These are phyloP conservation scores for Torrubiella hemipterigena DNA, from an alignment of 2,329 filamentous ascomycete species.

Conservation along the genomic window DNA sequence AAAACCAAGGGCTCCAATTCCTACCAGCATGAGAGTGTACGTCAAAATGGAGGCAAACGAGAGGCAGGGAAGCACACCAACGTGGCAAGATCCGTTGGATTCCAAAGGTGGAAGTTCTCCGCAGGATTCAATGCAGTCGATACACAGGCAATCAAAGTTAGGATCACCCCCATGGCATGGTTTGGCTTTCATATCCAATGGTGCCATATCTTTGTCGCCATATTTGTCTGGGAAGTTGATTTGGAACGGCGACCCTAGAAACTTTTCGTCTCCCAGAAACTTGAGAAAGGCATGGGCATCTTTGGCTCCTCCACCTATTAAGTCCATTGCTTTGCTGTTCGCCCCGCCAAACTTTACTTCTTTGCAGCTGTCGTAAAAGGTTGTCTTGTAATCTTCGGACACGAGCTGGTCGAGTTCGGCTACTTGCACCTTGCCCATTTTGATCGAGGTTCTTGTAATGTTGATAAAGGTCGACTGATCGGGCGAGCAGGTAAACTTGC, in stretches of 20 bases:
- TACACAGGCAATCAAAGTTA: slow-evolving; percentile 78
- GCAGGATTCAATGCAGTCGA: slow-evolving; percentile 83
- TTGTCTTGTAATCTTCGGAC: slow-evolving; percentile 69
- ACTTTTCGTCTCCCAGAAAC: slow-evolving; percentile 86
- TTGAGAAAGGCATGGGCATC: slow-evolving; percentile 80
- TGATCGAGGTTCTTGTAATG: slow-evolving; percentile 61
- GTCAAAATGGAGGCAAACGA: slow-evolving; percentile 85
- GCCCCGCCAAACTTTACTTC: slow-evolving; percentile 96
- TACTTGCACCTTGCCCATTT: slow-evolving; percentile 47
- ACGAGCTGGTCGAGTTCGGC: slow-evolving; percentile 86
- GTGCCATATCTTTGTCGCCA: slow-evolving; percentile 55
- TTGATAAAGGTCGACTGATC: slow-evolving; percentile 95
- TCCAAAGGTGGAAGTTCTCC: slow-evolving; percentile 69
- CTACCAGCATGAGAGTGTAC: slow-evolving; percentile 64
- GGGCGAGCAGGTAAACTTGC: slow-evolving; percentile 94
- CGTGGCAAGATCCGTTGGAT: slow-evolving; percentile 59
- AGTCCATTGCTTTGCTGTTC: slow-evolving; percentile 85
- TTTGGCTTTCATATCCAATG: slow-evolving; percentile 62
- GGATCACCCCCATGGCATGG: slow-evolving; percentile 84
- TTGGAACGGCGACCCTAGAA: slow-evolving; percentile 83
- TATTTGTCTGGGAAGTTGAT: slow-evolving; percentile 75
- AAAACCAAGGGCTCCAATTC: slow-evolving; percentile 52
- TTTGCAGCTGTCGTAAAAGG: slow-evolving; percentile 95
- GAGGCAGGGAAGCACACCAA: slow-evolving; percentile 81
- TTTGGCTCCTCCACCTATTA: slow-evolving; percentile 91